Percentiles rank a stretch among this genome's conserved stretches.
Evolutionary conservation across 2,329 filamentous ascomycete genomes (phyloP).

Genomic region (Phyllosticta citriasiana): DNA sequence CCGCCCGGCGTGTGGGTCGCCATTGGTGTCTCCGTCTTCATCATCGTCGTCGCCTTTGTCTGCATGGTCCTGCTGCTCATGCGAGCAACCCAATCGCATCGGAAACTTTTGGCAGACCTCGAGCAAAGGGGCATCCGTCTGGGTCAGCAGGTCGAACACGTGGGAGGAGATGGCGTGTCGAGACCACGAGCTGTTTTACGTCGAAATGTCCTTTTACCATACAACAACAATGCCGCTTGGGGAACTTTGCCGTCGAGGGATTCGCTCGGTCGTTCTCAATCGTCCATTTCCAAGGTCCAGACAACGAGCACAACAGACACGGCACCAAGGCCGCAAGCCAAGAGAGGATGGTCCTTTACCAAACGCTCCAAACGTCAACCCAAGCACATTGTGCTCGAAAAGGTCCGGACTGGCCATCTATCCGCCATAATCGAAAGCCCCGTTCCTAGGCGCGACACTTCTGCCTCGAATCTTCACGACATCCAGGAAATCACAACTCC

Average conservation of each 20-base stretch:
- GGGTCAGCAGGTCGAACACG: slow-evolving; percentile 13
- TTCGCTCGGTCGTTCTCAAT: slow-evolving; percentile 14
- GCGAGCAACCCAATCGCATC: slow-evolving; percentile 20
- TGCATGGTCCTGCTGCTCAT: slow-evolving; percentile 20
- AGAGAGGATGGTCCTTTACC: slow-evolving; percentile 5
- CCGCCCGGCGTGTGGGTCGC: slow-evolving; percentile 5
- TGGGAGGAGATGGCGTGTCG: slow-evolving; percentile 13
- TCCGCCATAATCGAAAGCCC: slow-evolving; percentile 15
- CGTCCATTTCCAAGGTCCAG: slow-evolving; percentile 1
- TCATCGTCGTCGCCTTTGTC: slow-evolving; percentile 19
- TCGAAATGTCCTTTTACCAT: slow-evolving; percentile 24
- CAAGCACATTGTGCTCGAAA: slow-evolving; percentile 8
- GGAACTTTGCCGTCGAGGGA: slow-evolving; percentile 26
- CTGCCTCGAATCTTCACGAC: background rate
- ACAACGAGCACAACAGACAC: background rate
- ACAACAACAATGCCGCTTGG: slow-evolving; percentile 31
- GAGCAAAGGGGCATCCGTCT: slow-evolving; percentile 23
- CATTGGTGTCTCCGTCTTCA: slow-evolving; percentile 13
- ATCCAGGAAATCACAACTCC: background rate
- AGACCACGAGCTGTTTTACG: slow-evolving; percentile 24
- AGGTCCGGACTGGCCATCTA: slow-evolving; percentile 12
- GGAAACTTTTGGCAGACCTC: slow-evolving; percentile 22
- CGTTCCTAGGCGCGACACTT: background rate
- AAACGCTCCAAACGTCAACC: slow-evolving; percentile 3
- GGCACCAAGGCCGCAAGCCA: background rate